Evolutionary conservation across 179 eudicot genomes (phyloP).

Genomic region (Monotropa hypopitys): DNA sequence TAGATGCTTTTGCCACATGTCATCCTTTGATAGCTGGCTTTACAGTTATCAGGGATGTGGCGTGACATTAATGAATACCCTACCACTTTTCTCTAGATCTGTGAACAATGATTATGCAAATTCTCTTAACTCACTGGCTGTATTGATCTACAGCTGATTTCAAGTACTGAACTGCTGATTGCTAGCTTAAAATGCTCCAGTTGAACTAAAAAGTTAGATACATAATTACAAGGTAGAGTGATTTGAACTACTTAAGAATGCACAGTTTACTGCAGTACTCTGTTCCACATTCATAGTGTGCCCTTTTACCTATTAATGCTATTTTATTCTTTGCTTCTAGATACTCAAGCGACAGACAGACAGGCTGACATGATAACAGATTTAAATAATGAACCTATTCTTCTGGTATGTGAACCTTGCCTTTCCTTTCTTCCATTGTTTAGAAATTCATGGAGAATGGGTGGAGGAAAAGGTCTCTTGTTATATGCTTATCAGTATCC

Average conservation of each 20-base stretch:
- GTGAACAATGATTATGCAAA: neutral
- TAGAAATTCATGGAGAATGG: neutral
- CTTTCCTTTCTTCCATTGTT: slow-evolving; percentile 12
- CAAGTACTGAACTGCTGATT: neutral
- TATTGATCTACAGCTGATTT: neutral
- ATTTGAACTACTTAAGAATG: neutral
- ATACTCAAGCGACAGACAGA: neutral
- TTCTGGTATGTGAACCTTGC: slow-evolving; percentile 5
- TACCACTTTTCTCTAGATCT: too few species aligned
- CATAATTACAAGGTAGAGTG: neutral
- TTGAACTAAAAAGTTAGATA: neutral
- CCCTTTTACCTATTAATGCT: neutral
- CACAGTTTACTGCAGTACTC: neutral
- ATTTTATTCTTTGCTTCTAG: neutral
- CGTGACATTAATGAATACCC: too few species aligned
- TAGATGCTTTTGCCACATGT: too few species aligned
- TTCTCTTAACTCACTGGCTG: neutral
- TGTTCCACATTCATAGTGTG: neutral
- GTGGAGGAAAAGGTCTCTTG: slow-evolving; percentile 9
- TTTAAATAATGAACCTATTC: neutral
- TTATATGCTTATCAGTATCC: slow-evolving; percentile 11
- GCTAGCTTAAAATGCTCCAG: neutral
- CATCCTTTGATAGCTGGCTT: too few species aligned
- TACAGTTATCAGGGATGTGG: too few species aligned
- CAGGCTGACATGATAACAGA: neutral